Evolutionary conservation across 2,329 filamentous ascomycete species (phyloP).

Genomic region (Grosmannia serpens): DNA sequence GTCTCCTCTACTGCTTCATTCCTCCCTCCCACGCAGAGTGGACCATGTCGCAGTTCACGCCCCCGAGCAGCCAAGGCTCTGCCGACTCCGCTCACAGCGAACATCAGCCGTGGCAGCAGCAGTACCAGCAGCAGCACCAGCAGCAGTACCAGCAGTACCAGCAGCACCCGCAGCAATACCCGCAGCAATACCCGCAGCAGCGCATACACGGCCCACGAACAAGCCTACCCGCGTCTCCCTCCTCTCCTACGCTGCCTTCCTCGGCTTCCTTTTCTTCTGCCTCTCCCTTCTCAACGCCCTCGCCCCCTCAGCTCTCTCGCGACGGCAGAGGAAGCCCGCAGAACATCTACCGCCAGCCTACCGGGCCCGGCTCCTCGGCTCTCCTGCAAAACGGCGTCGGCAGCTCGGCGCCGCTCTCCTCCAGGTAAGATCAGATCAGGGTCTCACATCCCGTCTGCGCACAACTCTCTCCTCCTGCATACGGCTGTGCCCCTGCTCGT

Average conservation of each 20-base stretch:
- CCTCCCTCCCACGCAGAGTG: slow-evolving; percentile 21
- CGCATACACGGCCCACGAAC: neutral
- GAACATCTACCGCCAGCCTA: neutral
- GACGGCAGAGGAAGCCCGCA: neutral
- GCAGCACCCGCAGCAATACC: neutral
- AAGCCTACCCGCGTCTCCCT: slow-evolving; percentile 10
- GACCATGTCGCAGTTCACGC: slow-evolving; percentile 43
- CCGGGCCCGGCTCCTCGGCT: slow-evolving; percentile 8
- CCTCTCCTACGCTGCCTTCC: slow-evolving; percentile 11
- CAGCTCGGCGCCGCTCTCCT: slow-evolving; percentile 6
- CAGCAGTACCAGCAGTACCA: neutral
- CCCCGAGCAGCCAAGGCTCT: slow-evolving; percentile 30
- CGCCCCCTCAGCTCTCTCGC: neutral
- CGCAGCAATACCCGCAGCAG: neutral
- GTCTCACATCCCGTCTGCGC: neutral
- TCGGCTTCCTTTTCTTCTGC: slow-evolving; percentile 2
- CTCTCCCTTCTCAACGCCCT: slow-evolving; percentile 1
- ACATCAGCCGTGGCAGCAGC: neutral
- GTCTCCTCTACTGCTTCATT: neutral
- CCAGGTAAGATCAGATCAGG: slow-evolving; percentile 16
- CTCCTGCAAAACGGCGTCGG: slow-evolving; percentile 5
- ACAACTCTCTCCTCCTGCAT: neutral
- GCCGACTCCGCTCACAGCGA: neutral
- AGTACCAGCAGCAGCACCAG: neutral
- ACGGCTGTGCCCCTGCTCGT: neutral